Evolutionary conservation across 305 asterid genomes (phyloP).

Genomic region (Fraxinus sp.): DNA sequence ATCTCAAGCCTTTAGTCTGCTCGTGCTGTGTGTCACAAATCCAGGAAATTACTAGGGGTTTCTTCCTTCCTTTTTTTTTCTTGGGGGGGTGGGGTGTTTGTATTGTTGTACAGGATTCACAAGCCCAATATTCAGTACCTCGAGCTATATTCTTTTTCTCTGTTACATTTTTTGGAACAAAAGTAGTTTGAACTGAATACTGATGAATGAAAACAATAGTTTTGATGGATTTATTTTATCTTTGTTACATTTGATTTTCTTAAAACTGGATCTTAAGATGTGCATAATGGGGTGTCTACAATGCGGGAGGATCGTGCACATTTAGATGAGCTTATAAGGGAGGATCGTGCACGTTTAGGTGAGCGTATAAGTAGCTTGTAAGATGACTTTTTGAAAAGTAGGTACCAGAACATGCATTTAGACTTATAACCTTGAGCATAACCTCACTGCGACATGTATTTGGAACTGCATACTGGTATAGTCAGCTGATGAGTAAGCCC

Average conservation of each 20-base stretch:
- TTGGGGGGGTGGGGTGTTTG: too few species aligned
- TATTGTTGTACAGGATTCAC: background rate
- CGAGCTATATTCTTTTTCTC: background rate
- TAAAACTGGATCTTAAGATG: background rate
- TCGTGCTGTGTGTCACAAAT: background rate
- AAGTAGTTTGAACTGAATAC: background rate
- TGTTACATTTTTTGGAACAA: background rate
- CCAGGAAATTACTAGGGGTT: background rate
- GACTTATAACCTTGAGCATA: background rate
- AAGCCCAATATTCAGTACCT: background rate
- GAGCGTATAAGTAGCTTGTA: background rate
- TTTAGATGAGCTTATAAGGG: background rate
- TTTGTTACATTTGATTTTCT: background rate
- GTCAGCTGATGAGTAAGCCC: background rate
- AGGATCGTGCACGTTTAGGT: background rate
- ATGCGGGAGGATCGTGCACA: background rate
- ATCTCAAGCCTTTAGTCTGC: background rate
- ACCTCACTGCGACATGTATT: background rate
- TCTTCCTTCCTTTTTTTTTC: background rate
- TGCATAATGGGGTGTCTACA: background rate
- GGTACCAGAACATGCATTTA: background rate
- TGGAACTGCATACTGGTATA: background rate
- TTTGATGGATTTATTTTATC: background rate
- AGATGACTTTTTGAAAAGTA: background rate
- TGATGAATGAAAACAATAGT: background rate